Percentiles rank a stretch among this genome's conserved stretches.
Conservation (phyloP, 2,329 filamentous ascomycete genomes). For the Xylariaceae sp. region DNA sequence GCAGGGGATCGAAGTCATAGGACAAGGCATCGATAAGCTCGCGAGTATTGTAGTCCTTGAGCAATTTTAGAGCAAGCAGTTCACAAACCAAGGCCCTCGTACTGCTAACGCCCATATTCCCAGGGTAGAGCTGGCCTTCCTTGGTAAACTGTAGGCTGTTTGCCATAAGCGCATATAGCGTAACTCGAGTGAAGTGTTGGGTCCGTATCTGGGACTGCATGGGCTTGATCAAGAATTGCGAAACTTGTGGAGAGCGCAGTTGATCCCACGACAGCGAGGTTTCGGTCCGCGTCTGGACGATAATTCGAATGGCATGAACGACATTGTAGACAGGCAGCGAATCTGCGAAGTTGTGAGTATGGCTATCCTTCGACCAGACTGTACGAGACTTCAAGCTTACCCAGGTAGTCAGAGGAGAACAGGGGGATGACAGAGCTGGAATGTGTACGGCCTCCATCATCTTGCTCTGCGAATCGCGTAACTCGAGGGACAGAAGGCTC, state of each 20-base stretch:
- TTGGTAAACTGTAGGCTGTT: conserved; percentile 93
- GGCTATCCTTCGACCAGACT: not conserved
- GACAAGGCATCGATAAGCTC: conserved; percentile 92
- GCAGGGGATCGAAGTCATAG: conserved; percentile 91
- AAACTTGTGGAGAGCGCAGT: conserved; percentile 89
- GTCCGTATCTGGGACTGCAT: conserved; percentile 85
- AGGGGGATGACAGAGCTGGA: conserved; percentile 57
- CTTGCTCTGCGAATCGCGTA: conserved; percentile 33
- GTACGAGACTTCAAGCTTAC: conserved; percentile 37
- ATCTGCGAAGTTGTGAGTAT: conserved; percentile 46
- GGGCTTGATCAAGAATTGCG: conserved; percentile 91
- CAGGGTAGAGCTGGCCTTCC: conserved; percentile 76
- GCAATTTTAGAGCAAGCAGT: conserved; percentile 79
- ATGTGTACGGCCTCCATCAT: conserved; percentile 30
- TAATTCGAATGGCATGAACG: conserved; percentile 81
- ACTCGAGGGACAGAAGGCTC: conserved; percentile 18
- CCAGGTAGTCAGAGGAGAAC: conserved; percentile 74
- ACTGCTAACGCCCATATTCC: conserved; percentile 76
- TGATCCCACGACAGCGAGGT: conserved; percentile 94
- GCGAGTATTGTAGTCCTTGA: conserved; percentile 84
- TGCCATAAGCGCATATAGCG: conserved; percentile 84
- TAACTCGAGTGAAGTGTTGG: conserved; percentile 80
- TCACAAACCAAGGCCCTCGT: conserved; percentile 88
- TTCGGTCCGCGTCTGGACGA: conserved; percentile 81
- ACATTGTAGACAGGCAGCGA: conserved; percentile 83